Percentiles rank a stretch among this genome's conserved stretches.
phyloP scores from a whole-genome alignment of 148 eudicot genomes.

The Hydrangea macrophylla region DNA sequence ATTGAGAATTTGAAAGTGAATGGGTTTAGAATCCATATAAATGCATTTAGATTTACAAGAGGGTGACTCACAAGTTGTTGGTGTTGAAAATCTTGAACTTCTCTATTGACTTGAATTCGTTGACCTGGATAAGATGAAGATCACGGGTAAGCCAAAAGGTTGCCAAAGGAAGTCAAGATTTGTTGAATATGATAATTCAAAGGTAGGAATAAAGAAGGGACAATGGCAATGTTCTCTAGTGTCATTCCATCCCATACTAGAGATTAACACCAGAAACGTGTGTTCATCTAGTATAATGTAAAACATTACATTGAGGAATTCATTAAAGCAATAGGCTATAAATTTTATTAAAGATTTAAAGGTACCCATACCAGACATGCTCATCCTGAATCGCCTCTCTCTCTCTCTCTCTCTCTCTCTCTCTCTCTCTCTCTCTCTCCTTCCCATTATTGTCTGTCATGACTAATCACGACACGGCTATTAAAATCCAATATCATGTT shows the following conservation, averaged over 20 bases:
- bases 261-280: neutral
- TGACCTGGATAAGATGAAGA: slow-evolving; percentile 56
- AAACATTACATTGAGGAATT: too few species aligned
- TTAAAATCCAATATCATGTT: neutral
- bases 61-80: slow-evolving; percentile 91
- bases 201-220: neutral
- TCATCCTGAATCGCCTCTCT: too few species aligned
- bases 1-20: too few species aligned
- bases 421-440: too few species aligned
- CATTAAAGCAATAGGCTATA: too few species aligned
- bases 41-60: too few species aligned
- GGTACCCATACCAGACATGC: too few species aligned
- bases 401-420: too few species aligned
- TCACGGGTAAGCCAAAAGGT: slow-evolving; percentile 5
- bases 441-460: neutral
- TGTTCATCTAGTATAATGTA: neutral
- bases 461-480: neutral
- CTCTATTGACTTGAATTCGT: slow-evolving; percentile 94
- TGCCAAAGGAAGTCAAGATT: neutral
- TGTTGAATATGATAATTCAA: neutral
- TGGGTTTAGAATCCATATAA: too few species aligned
- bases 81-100: slow-evolving; percentile 99
- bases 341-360: too few species aligned
- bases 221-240: neutral
- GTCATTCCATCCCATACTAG: too few species aligned